Conservation (phyloP, 257 asterid genomes). For the Solanum infundibuliforme region DNA sequence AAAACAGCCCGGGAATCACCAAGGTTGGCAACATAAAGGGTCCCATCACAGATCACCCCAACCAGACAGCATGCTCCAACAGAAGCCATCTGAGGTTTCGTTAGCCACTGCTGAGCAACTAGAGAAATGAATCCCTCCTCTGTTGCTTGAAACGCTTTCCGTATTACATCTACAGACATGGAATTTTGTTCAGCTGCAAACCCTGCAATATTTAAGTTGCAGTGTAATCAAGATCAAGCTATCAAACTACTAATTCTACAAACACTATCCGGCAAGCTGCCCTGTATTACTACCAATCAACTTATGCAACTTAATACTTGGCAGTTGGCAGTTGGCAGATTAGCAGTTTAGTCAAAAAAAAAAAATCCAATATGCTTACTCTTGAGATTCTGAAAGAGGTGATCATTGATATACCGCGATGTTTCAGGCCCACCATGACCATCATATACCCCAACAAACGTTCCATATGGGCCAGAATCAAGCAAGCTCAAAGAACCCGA, state of each 20-base stretch:
- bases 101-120: slow-evolving; percentile 29
- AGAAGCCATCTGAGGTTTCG: slow-evolving; percentile 36
- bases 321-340: background rate
- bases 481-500: slow-evolving; percentile 36
- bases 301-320: background rate
- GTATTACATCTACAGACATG: slow-evolving; percentile 38
- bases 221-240: background rate
- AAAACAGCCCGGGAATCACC: slow-evolving; percentile 45
- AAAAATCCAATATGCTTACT: slow-evolving; percentile 9
- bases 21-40: slow-evolving; percentile 32
- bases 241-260: background rate
- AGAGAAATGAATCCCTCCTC: slow-evolving; percentile 34
- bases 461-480: slow-evolving; percentile 42
- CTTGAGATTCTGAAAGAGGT: slow-evolving; percentile 35
- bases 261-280: background rate
- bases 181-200: slow-evolving; percentile 28
- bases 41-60: slow-evolving; percentile 27
- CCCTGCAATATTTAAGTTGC: slow-evolving; percentile 13
- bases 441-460: slow-evolving; percentile 43
- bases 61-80: slow-evolving; percentile 47
- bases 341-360: background rate
- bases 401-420: slow-evolving; percentile 29
- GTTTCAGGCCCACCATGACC: slow-evolving; percentile 60
- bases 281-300: background rate
- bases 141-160: slow-evolving; percentile 40